A percentile compares a stretch with the other conserved stretches of the same genome.
These are phyloP conservation scores for Blastomyces emzantsi DNA, from an alignment of 2,329 filamentous ascomycete species.

Conservation along the genomic window DNA sequence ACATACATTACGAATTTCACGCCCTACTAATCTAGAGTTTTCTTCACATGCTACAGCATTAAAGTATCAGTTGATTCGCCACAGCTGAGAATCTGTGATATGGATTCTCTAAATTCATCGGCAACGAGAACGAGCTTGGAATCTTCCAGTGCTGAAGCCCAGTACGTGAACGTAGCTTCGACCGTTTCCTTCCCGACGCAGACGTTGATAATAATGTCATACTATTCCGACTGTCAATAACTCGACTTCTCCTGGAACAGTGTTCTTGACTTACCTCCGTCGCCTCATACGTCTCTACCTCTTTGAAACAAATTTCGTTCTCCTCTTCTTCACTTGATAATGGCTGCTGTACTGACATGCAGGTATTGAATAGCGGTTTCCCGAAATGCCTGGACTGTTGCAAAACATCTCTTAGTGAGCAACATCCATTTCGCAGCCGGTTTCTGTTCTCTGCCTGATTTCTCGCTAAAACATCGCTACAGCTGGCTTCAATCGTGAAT, in stretches of 20 bases:
- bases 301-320: slow-evolving; percentile 8
- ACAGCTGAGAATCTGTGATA: not conserved
- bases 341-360: slow-evolving; percentile 13
- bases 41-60: not conserved
- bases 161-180: slow-evolving; percentile 11
- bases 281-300: slow-evolving; percentile 12
- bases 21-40: not conserved
- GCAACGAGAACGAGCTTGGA: slow-evolving; percentile 6
- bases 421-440: slow-evolving; percentile 10
- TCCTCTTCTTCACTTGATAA: slow-evolving; percentile 9
- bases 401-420: slow-evolving; percentile 12
- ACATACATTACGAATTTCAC: not conserved
- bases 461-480: slow-evolving; percentile 4
- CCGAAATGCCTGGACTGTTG: not conserved
- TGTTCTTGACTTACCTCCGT: slow-evolving; percentile 11
- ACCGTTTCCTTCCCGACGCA: slow-evolving; percentile 6
- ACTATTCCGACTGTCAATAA: slow-evolving; percentile 8
- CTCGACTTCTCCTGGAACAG: not conserved
- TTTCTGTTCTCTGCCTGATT: slow-evolving; percentile 9
- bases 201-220: slow-evolving; percentile 14
- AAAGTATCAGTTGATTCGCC: not conserved
- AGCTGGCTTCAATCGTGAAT: not conserved
- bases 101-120: slow-evolving; percentile 2
- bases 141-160: slow-evolving; percentile 7
- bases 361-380: slow-evolving; percentile 13